Percentiles rank a stretch among this genome's conserved stretches.
Conservation (phyloP, 306 rosid species). For the Lagenaria siceraria region DNA sequence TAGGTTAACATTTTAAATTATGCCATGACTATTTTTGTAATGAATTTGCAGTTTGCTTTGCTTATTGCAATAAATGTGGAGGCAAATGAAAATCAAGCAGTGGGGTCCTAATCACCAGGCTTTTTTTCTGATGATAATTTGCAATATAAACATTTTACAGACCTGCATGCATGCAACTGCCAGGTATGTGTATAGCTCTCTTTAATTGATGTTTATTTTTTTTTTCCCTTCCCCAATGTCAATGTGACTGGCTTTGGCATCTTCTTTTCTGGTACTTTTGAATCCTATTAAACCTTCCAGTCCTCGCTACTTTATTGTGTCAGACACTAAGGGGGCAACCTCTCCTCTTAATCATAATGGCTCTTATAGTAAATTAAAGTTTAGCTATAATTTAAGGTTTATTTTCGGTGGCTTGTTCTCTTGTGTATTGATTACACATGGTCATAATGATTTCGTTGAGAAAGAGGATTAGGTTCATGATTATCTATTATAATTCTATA, state of each 20-base stretch:
- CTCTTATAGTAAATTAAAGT: conserved; percentile 19
- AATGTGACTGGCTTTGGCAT: conserved; percentile 5
- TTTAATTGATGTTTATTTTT: not conserved
- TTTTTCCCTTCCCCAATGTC: not conserved
- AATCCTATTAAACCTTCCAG: conserved; percentile 12
- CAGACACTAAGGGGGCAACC: conserved; percentile 44
- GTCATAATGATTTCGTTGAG: conserved; percentile 44
- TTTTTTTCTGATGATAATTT: not conserved
- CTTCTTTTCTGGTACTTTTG: conserved; percentile 12
- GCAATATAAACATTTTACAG: not conserved
- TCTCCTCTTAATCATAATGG: conserved; percentile 29
- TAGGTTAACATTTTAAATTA: too few relatives aligned
- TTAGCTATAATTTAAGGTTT: conserved; percentile 21
- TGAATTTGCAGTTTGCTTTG: not conserved
- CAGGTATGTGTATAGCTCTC: not conserved
- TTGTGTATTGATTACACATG: conserved; percentile 27
- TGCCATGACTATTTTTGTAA: not conserved
- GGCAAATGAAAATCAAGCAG: not conserved
- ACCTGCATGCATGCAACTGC: not conserved
- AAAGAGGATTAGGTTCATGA: conserved; percentile 39
- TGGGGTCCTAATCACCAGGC: not conserved
- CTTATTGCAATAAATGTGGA: not conserved
- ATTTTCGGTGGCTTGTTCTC: conserved; percentile 10
- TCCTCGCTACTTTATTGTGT: conserved; percentile 30
- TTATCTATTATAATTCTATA: conserved; percentile 13